phyloP scores from a whole-genome alignment of 192 early-diverging fungal genomes.

The Borealophlyctis nickersoniae region DNA sequence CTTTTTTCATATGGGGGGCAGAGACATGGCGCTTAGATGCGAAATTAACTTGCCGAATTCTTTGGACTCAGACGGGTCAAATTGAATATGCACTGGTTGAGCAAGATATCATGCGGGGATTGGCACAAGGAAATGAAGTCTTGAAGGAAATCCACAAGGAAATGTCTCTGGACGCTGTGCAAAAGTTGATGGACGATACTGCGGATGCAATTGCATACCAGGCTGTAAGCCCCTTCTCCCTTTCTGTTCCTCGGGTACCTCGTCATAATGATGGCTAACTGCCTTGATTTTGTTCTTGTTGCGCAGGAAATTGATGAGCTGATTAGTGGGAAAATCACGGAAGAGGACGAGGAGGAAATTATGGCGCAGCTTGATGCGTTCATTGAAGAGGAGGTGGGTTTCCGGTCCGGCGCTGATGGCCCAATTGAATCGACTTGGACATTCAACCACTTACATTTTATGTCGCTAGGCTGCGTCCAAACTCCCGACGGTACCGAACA shows the following conservation, averaged over 20 bases:
- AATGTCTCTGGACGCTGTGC: constrained; percentile 86
- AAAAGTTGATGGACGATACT: constrained; percentile 93
- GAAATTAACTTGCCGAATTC: background rate
- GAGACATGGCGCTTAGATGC: too few species aligned
- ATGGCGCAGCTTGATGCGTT: constrained; percentile 74
- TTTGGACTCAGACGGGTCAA: constrained; percentile 48
- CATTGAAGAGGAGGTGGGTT: constrained; percentile 43
- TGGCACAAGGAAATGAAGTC: constrained; percentile 82
- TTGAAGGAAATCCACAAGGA: constrained; percentile 82
- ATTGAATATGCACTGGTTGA: constrained; percentile 95
- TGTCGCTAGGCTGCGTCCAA: too few species aligned
- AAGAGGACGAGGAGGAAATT: constrained; percentile 85
- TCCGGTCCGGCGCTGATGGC: too few species aligned
- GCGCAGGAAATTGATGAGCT: constrained; percentile 76
- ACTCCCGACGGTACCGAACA: background rate
- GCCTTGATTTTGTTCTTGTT: background rate
- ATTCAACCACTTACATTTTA: too few species aligned
- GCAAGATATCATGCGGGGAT: constrained; percentile 78
- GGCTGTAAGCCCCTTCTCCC: constrained; percentile 51
- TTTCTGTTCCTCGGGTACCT: background rate
- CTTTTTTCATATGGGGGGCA: background rate
- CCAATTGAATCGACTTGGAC: too few species aligned
- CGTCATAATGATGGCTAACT: too few species aligned
- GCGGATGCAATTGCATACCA: constrained; percentile 95
- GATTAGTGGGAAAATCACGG: constrained; percentile 68